Evolutionary conservation across 129 eudicot species (phyloP).

Genomic region (Pittosporum tobira): DNA sequence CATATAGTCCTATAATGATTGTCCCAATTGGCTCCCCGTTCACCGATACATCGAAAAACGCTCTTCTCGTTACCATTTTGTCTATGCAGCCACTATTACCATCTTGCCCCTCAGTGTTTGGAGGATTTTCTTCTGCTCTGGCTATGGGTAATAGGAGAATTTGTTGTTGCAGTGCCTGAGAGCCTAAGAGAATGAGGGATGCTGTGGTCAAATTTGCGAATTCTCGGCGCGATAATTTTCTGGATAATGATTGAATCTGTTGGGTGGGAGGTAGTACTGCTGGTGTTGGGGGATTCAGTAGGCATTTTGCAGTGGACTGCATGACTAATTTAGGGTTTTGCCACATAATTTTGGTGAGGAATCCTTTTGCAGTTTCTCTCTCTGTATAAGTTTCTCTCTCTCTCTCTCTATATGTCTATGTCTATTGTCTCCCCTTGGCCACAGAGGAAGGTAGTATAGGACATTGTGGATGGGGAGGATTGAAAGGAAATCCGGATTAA

Average conservation of each 20-base stretch:
- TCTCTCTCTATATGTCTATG: too few relatives aligned
- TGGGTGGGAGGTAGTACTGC: conserved; percentile 18
- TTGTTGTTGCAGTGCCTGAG: conserved; percentile 43
- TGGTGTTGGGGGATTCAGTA: conserved; percentile 22
- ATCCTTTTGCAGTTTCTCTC: neutral
- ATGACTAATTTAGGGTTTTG: conserved; percentile 22
- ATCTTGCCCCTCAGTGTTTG: neutral
- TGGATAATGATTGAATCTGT: conserved; percentile 27
- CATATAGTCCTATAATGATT: conserved; percentile 56
- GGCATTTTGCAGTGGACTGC: conserved; percentile 29
- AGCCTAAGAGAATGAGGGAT: conserved; percentile 39
- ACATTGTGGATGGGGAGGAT: conserved; percentile 32
- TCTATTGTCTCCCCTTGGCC: neutral
- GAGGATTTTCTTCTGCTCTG: conserved; percentile 45
- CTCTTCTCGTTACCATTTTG: conserved; percentile 38
- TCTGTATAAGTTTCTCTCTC: neutral
- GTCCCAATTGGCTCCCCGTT: conserved; percentile 73
- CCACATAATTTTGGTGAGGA: conserved; percentile 20
- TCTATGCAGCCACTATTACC: conserved; percentile 20
- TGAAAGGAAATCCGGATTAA: conserved; percentile 24
- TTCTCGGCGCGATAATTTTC: conserved; percentile 53
- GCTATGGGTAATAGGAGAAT: conserved; percentile 34
- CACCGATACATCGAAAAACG: conserved; percentile 73
- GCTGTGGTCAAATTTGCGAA: conserved; percentile 44
- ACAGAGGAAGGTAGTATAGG: neutral